phyloP scores from a whole-genome alignment of 2,329 filamentous ascomycete species.

The Coleophoma crateriformis region DNA sequence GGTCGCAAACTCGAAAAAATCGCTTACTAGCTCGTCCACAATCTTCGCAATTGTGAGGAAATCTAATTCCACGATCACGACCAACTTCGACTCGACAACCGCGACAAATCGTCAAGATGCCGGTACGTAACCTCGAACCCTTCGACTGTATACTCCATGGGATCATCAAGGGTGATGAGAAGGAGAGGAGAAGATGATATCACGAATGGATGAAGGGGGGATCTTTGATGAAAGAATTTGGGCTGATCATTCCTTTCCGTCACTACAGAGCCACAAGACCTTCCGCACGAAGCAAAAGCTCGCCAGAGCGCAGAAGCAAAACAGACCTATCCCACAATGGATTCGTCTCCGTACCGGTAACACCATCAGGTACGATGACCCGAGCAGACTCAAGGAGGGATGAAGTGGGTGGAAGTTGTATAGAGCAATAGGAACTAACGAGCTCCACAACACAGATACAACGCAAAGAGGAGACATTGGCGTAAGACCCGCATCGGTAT shows the following conservation, averaged over 20 bases:
- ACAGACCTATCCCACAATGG: constrained; percentile 99
- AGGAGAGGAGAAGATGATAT: neutral
- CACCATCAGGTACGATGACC: constrained; percentile 80
- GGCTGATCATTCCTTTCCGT: constrained; percentile 10
- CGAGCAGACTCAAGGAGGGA: neutral
- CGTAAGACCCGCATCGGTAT: constrained; percentile 99
- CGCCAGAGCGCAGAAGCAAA: constrained; percentile 99
- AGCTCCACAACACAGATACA: constrained; percentile 66
- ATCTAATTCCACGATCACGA: no score
- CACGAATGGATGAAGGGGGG: neutral
- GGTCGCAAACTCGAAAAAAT: no score
- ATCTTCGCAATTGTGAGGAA: constrained; percentile 1
- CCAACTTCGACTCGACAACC: constrained; percentile 16
- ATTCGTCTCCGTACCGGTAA: constrained; percentile 97
- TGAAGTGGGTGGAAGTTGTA: no score
- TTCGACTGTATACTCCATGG: constrained; percentile 1
- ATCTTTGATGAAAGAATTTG: constrained; percentile 1
- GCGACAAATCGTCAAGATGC: constrained; percentile 45
- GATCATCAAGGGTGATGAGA: constrained; percentile 7
- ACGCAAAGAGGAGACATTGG: constrained; percentile 99
- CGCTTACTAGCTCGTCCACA: no score
- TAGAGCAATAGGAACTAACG: neutral
- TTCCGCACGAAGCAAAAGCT: constrained; percentile 99
- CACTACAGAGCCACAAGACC: constrained; percentile 89
- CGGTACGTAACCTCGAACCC: constrained; percentile 34